Base-by-base conservation (phyloP, 2,329 filamentous ascomycete species). In the Pyricularia sp. region DNA sequence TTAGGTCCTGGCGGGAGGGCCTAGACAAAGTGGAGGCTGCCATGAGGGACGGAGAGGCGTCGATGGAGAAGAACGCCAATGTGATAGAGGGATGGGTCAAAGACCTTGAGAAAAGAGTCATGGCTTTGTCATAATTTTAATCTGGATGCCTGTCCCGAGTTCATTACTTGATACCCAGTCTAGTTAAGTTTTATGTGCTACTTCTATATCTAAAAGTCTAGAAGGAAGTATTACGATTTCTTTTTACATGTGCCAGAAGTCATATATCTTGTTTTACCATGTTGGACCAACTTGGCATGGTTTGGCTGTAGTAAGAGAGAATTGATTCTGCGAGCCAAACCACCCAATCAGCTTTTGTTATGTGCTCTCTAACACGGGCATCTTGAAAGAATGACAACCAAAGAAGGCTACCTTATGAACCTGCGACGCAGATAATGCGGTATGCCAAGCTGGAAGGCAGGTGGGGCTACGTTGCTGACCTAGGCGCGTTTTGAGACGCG, bases 31-130 rank as follows among this genome's bases (percentile, higher is more conserved):
- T 97, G 24, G 93, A 97, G 75, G 78, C 79, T 65, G 87, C 88
- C 30, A 86, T 97, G 71, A 81, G 81, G 67, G 83, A 88, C 66
- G 87, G 88, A 4, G 88, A 90, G 72, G 79, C 79, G 31, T 82
- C 86, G 4, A 88, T 96, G 79, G 84, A 84, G 68, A 84, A 82
- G 63, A 99, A 99, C 75, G 87, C 93, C 75, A 87, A 88, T 70
- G 83, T 89, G n/a, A 88, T 97, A 67, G 89, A 93, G 69, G 86
- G 85, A 55, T 97, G 93, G 91, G 90, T 97, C 4, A 90, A 89
- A 75, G 90, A 89, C 65, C 77, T 99, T 65, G 93, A 97, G 77
- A 84, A 81, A 71, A 88, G 90, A 75, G 82, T 97, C 74, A 82
- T 82, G 66, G 82, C 82, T 69, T 74, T 88, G 72, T 78, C 79